These are phyloP conservation scores for Haematococcus lacustris DNA, from an alignment of 139 green algal genomes.

Conservation along the genomic window DNA sequence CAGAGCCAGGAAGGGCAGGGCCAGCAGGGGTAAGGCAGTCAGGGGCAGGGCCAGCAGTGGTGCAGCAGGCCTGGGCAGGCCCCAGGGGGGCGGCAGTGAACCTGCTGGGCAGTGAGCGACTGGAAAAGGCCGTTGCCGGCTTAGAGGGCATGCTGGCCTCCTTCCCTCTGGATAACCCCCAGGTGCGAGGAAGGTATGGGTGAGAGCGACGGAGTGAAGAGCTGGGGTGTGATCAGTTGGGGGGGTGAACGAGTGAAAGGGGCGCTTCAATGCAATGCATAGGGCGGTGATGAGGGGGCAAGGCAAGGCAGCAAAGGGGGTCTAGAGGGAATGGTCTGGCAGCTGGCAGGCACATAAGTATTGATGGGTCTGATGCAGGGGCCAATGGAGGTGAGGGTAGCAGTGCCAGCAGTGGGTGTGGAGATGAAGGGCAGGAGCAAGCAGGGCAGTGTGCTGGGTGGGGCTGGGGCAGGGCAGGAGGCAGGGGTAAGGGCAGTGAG, in stretches of 20 bases:
- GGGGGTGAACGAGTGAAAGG: too few relatives aligned
- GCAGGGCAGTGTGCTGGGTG: too few relatives aligned
- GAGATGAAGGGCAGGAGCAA: background rate
- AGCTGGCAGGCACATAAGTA: background rate
- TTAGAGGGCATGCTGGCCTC: slow-evolving; percentile 39
- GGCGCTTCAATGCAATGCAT: background rate
- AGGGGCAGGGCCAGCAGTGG: too few relatives aligned
- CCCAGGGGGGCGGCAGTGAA: too few relatives aligned
- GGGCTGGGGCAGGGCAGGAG: background rate
- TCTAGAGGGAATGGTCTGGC: background rate
- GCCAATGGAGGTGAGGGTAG: background rate
- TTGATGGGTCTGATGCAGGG: background rate
- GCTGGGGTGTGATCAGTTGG: too few relatives aligned
- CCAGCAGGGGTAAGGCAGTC: too few relatives aligned
- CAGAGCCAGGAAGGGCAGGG: too few relatives aligned
- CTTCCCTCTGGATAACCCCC: slow-evolving; percentile 48
- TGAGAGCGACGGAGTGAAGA: background rate
- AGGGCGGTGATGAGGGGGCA: background rate
- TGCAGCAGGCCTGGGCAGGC: too few relatives aligned
- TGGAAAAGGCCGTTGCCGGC: slow-evolving; percentile 30
- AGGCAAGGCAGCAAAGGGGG: background rate
- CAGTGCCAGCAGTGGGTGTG: background rate
- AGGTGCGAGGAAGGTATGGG: slow-evolving; percentile 13
- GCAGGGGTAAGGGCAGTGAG: background rate
- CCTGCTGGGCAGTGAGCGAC: slow-evolving; percentile 16